These are phyloP conservation scores for Capsicum chinense DNA, from an alignment of 257 asterid genomes.

Conservation along the genomic window DNA sequence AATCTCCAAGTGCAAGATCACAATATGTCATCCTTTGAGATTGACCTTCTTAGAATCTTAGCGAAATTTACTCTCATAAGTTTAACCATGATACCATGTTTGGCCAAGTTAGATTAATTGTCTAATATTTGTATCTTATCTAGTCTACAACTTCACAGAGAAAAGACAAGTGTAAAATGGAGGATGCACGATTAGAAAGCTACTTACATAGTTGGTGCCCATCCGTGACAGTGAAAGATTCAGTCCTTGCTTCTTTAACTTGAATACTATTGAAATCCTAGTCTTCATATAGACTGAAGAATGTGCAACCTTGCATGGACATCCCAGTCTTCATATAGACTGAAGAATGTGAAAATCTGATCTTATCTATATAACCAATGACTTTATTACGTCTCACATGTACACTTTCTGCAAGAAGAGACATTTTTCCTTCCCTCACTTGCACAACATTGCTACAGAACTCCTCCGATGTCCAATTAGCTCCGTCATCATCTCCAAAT, in stretches of 20 bases:
- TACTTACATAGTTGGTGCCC: constrained; percentile 48
- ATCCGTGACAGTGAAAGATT: constrained; percentile 46
- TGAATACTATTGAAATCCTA: constrained; percentile 25
- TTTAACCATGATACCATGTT: neutral
- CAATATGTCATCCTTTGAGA: neutral
- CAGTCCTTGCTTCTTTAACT: constrained; percentile 52
- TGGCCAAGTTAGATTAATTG: neutral
- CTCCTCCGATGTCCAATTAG: constrained; percentile 39
- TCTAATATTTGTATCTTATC: neutral
- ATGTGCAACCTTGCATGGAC: constrained; percentile 43
- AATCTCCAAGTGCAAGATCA: neutral
- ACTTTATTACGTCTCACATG: constrained; percentile 46
- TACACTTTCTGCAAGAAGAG: constrained; percentile 48
- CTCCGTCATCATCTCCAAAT: constrained; percentile 29
- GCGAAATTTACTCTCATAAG: neutral
- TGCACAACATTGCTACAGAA: constrained; percentile 36
- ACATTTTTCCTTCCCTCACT: constrained; percentile 41
- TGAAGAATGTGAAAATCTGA: constrained; percentile 43
- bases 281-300: constrained; percentile 30
- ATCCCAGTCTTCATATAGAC: constrained; percentile 22
- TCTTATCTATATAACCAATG: constrained; percentile 29
- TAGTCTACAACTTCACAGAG: neutral
- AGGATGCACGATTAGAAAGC: neutral
- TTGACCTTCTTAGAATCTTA: neutral
- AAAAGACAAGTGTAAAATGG: neutral